Conservation (phyloP, 176 grass and related monocot genomes). For the Zoysia japonica region DNA sequence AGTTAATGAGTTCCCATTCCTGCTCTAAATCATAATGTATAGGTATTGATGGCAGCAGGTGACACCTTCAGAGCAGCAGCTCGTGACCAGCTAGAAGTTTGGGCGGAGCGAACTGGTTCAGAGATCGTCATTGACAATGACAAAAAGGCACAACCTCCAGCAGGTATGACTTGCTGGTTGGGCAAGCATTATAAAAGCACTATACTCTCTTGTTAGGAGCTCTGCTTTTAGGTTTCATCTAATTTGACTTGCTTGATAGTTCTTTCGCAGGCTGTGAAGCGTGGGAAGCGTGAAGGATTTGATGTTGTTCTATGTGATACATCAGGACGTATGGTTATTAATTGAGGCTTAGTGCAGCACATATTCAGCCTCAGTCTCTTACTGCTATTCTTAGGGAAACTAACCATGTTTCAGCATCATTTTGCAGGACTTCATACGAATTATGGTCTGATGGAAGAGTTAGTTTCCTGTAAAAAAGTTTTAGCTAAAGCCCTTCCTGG, state of each 20-base stretch:
- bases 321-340: constrained; percentile 79
- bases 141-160: constrained; percentile 75
- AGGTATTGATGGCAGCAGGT: constrained; percentile 96
- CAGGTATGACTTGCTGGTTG: constrained; percentile 50
- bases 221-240: constrained; percentile 41
- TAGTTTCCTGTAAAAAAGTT: constrained; percentile 86
- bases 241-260: constrained; percentile 77
- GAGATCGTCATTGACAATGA: constrained; percentile 79
- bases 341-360: constrained; percentile 12
- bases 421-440: constrained; percentile 92
- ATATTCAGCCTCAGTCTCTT: constrained; percentile 21
- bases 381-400: neutral
- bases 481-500: constrained; percentile 78
- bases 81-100: constrained; percentile 94
- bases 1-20: constrained; percentile 17
- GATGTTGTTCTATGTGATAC: constrained; percentile 95
- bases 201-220: constrained; percentile 5
- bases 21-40: constrained; percentile 40
- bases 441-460: constrained; percentile 94
- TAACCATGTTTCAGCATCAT: constrained; percentile 4
- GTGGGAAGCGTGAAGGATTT: constrained; percentile 76
- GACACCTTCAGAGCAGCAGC: constrained; percentile 94
- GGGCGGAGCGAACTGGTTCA: constrained; percentile 89
- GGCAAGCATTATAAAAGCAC: constrained; percentile 6
- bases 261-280: constrained; percentile 95